Evolutionary conservation across 2,329 filamentous ascomycete genomes (phyloP).

Genomic region (Diaporthe humulicola): DNA sequence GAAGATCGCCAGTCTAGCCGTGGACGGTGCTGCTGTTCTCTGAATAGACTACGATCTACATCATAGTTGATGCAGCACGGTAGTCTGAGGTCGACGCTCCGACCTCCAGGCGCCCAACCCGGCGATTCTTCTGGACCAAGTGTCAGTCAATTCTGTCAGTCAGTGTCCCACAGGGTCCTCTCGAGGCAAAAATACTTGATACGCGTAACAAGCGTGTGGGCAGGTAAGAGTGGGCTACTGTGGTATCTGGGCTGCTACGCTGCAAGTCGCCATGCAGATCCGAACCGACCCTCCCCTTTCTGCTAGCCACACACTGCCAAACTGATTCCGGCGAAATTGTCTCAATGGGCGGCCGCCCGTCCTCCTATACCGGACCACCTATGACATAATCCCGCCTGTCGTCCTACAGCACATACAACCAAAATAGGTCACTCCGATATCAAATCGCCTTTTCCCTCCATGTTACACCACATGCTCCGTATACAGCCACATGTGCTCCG

Average conservation of each 20-base stretch:
- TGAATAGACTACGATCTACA: not conserved
- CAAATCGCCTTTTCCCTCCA: not conserved
- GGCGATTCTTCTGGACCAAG: not conserved
- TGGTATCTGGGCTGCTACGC: too few relatives aligned
- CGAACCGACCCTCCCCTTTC: not conserved
- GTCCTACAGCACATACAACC: not conserved
- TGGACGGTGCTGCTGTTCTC: not conserved
- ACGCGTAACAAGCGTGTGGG: not conserved
- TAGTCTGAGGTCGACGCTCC: not conserved
- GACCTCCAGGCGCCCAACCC: constrained; percentile 12
- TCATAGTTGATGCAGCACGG: not conserved
- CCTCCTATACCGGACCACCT: constrained; percentile 16
- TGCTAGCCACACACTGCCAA: constrained; percentile 7
- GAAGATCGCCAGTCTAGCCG: not conserved
- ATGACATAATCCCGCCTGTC: constrained; percentile 25
- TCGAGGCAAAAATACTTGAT: not conserved
- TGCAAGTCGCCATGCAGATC: constrained; percentile 10
- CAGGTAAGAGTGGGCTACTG: not conserved
- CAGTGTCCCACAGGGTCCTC: constrained; percentile 3
- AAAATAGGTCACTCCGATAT: constrained; percentile 11
- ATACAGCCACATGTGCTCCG: not conserved
- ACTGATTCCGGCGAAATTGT: constrained; percentile 19
- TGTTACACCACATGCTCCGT: not conserved
- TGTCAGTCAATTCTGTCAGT: too few relatives aligned
- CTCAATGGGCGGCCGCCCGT: constrained; percentile 26